These are phyloP conservation scores for Hanseniaspora vineae DNA, from an alignment of 805 yeast species.

Conservation along the genomic window DNA sequence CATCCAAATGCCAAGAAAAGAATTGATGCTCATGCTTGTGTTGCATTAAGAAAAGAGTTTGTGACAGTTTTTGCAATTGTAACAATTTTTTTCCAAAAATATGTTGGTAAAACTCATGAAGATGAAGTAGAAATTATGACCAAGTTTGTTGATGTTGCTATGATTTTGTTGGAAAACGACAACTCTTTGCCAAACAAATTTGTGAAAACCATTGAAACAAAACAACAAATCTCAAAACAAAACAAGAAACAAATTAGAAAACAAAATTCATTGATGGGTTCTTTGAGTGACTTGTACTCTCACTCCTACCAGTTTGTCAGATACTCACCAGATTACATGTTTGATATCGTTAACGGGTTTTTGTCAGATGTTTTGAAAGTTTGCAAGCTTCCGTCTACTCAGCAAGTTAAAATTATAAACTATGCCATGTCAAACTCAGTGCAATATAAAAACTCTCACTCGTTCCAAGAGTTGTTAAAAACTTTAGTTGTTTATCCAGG, in stretches of 20 bases:
- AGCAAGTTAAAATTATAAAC: constrained; percentile 44
- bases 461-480: constrained; percentile 31
- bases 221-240: constrained; percentile 1
- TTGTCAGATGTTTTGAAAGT: constrained; percentile 35
- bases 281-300: constrained; percentile 56
- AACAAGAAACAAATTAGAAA: constrained; percentile 20
- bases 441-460: constrained; percentile 14
- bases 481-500: constrained; percentile 57
- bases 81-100: constrained; percentile 12
- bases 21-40: constrained; percentile 29
- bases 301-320: constrained; percentile 44
- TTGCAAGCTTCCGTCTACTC: constrained; percentile 45
- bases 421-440: constrained; percentile 30
- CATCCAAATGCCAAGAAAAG: constrained; percentile 23
- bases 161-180: constrained; percentile 27
- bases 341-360: constrained; percentile 26
- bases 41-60: constrained; percentile 19
- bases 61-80: constrained; percentile 22
- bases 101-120: constrained; percentile 5
- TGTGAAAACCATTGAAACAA: constrained; percentile 5
- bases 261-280: constrained; percentile 30
- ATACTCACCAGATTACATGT: constrained; percentile 28
- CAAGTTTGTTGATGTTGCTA: constrained; percentile 46
- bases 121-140: constrained; percentile 40
- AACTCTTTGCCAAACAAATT: constrained; percentile 18